These are phyloP conservation scores for Microthlaspi erraticum DNA, from an alignment of 345 rosid species.

Conservation along the genomic window DNA sequence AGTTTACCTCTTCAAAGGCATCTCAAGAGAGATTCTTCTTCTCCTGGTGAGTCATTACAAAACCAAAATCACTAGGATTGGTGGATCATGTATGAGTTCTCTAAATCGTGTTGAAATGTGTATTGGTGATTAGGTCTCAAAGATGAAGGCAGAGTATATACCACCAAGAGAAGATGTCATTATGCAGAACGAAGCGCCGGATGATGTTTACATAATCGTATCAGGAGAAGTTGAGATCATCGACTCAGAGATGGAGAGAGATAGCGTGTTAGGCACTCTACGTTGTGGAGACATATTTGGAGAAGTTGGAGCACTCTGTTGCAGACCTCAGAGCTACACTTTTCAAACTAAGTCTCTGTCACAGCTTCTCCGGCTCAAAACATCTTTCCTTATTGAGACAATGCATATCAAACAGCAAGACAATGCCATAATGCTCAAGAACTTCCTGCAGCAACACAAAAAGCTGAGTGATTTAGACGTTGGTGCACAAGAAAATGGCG, in stretches of 20 bases:
- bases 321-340: slow-evolving; percentile 70
- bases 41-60: slow-evolving; percentile 55
- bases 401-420: slow-evolving; percentile 74
- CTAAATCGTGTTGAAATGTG: slow-evolving; percentile 20
- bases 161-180: slow-evolving; percentile 93
- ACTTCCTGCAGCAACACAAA: slow-evolving; percentile 81
- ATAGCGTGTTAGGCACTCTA: slow-evolving; percentile 58
- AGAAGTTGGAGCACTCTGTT: slow-evolving; percentile 82
- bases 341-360: slow-evolving; percentile 80
- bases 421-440: slow-evolving; percentile 66
- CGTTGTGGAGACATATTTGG: slow-evolving; percentile 79
- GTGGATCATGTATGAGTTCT: background rate
- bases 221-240: slow-evolving; percentile 85
- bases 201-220: slow-evolving; percentile 82
- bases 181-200: slow-evolving; percentile 83
- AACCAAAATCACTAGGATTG: background rate
- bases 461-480: slow-evolving; percentile 58
- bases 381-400: slow-evolving; percentile 63
- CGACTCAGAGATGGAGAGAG: slow-evolving; percentile 63
- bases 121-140: slow-evolving; percentile 58
- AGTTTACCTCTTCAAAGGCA: slow-evolving; percentile 73
- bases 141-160: slow-evolving; percentile 89
- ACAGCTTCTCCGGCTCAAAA: slow-evolving; percentile 76
- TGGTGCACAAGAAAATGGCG: slow-evolving; percentile 53
- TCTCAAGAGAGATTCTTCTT: slow-evolving; percentile 66